phyloP scores from a whole-genome alignment of 1,139 yeast genomes.

The Suhomyces chickasaworum region DNA sequence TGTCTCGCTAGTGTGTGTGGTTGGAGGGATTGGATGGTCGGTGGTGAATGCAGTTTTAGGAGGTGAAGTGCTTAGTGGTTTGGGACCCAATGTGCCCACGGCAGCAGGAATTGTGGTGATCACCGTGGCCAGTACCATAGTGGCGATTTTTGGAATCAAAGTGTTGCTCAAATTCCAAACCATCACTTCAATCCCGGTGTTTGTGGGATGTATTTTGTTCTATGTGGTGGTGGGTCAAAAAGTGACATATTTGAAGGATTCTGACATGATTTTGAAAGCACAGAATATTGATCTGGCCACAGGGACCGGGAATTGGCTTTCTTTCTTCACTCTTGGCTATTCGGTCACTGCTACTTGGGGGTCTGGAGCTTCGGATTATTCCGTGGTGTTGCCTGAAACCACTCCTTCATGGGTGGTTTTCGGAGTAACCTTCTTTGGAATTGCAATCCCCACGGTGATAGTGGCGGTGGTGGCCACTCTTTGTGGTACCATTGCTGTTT shows the following conservation, averaged over 20 bases:
- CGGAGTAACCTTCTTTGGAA: conserved; percentile 26
- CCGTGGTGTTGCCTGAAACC: conserved; percentile 27
- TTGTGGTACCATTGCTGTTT: conserved; percentile 28
- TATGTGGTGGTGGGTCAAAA: conserved; percentile 28
- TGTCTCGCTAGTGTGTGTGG: conserved; percentile 35
- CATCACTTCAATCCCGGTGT: conserved; percentile 25
- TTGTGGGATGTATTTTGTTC: conserved; percentile 24
- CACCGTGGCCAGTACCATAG: conserved; percentile 30
- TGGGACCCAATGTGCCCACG: conserved; percentile 26
- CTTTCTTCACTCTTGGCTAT: conserved; percentile 30
- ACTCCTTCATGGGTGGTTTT: conserved; percentile 25
- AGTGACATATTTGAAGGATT: conserved; percentile 14
- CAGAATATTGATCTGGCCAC: conserved; percentile 17
- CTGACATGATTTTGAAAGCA: conserved; percentile 21
- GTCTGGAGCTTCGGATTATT: conserved; percentile 32
- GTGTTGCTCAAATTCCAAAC: conserved; percentile 27
- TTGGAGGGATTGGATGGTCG: conserved; percentile 47
- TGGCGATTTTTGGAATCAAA: conserved; percentile 40
- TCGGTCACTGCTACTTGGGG: conserved; percentile 35
- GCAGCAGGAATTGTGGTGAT: conserved; percentile 37
- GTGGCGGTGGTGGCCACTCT: conserved; percentile 28
- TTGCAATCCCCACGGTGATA: conserved; percentile 29
- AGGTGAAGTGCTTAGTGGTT: conserved; percentile 36
- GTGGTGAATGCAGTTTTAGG: conserved; percentile 44
- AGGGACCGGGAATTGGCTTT: conserved; percentile 27